A percentile compares a stretch with the other conserved stretches of the same genome.
Evolutionary conservation across 129 eudicot species (phyloP).

Genomic region (Daucus carota): DNA sequence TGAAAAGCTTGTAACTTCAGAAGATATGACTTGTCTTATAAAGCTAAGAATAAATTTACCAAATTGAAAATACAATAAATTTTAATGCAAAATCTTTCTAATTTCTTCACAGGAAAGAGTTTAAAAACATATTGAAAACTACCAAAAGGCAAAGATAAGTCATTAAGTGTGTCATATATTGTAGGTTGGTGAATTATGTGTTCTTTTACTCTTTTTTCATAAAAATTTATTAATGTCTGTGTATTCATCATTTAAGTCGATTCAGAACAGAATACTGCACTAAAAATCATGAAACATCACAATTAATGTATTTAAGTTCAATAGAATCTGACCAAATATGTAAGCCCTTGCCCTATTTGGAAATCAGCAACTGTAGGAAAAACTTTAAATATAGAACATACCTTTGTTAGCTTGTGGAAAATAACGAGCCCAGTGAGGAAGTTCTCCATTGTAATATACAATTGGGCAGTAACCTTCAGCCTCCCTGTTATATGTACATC

Average conservation of each 20-base stretch:
- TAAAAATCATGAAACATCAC: neutral
- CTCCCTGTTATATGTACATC: conserved; percentile 96
- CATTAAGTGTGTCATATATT: neutral
- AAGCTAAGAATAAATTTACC: neutral
- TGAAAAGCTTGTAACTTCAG: neutral
- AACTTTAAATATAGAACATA: conserved; percentile 15
- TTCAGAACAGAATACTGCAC: neutral
- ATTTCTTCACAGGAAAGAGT: neutral
- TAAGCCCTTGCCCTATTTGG: neutral
- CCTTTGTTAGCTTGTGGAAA: conserved; percentile 94
- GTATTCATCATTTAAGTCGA: neutral
- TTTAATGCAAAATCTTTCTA: neutral
- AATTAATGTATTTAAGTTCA: neutral
- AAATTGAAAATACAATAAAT: neutral
- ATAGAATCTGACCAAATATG: neutral
- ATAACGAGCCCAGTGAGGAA: conserved; percentile 96
- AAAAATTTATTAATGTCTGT: neutral
- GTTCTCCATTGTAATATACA: conserved; percentile 78
- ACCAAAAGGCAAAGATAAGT: neutral
- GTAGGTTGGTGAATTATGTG: neutral
- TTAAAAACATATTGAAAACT: neutral
- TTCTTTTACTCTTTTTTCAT: neutral
- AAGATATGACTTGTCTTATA: conserved; percentile 52
- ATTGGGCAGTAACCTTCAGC: conserved; percentile 99
- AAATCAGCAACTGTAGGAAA: neutral